Evolutionary conservation across 23 red algal genomes (phyloP).

Genomic region (Gracilaria domingensis): DNA sequence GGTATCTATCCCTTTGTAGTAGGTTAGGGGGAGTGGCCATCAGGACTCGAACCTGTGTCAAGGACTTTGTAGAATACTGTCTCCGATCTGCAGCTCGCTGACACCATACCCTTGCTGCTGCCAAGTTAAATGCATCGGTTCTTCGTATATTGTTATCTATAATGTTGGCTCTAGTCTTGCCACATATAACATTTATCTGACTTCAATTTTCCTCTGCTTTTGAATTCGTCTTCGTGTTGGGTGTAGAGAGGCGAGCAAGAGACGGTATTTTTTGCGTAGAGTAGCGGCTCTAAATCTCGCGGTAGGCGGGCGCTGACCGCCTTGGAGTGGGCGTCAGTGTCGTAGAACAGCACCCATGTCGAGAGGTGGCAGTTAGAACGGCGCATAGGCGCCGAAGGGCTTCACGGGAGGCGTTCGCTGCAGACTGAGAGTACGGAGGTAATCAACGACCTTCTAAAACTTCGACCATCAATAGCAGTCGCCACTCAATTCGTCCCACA

Average conservation of each 20-base stretch:
- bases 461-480: not conserved
- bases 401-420: not conserved
- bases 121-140: too few species aligned
- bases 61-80: too few species aligned
- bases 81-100: too few species aligned
- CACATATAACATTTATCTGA: too few species aligned
- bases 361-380: not conserved
- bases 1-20: too few species aligned
- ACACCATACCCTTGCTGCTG: too few species aligned
- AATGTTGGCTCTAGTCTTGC: too few species aligned
- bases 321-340: not conserved
- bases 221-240: too few species aligned
- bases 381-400: not conserved
- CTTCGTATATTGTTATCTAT: too few species aligned
- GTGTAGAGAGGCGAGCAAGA: not conserved
- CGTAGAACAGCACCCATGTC: not conserved
- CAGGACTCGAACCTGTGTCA: too few species aligned
- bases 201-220: too few species aligned
- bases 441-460: constrained; percentile 1
- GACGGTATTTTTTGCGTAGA: constrained; percentile 9
- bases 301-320: not conserved
- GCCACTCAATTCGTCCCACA: not conserved
- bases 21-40: too few species aligned
- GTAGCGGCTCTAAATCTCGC: not conserved
- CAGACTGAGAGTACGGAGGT: not conserved